Evolutionary conservation across 208 protist species (phyloP).

Genomic region (Trypanosoma lewisi): DNA sequence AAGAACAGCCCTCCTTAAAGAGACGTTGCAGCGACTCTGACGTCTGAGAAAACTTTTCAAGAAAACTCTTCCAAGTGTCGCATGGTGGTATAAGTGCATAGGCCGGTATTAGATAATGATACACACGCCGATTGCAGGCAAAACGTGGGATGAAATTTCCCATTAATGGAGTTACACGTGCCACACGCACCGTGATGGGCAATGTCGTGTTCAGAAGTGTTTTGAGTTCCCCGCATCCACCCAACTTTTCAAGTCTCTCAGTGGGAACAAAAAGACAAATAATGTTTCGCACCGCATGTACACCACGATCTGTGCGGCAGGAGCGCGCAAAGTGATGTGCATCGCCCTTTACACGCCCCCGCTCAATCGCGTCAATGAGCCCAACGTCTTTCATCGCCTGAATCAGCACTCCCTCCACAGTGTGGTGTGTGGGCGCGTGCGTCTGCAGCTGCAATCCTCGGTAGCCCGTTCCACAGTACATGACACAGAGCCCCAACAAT

Average conservation of each 20-base stretch:
- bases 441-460: slow-evolving; percentile 82
- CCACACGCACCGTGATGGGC: slow-evolving; percentile 46
- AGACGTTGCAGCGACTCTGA: background rate
- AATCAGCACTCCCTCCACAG: slow-evolving; percentile 77
- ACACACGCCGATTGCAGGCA: slow-evolving; percentile 75
- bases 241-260: slow-evolving; percentile 28
- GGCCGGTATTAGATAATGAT: slow-evolving; percentile 76
- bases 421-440: slow-evolving; percentile 73
- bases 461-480: slow-evolving; percentile 66
- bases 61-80: slow-evolving; percentile 52
- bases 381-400: slow-evolving; percentile 65
- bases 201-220: slow-evolving; percentile 42
- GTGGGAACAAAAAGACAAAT: slow-evolving; percentile 62
- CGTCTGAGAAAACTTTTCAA: slow-evolving; percentile 8
- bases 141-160: slow-evolving; percentile 73
- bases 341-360: slow-evolving; percentile 38
- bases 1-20: background rate
- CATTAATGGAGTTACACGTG: slow-evolving; percentile 45
- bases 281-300: slow-evolving; percentile 82
- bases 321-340: slow-evolving; percentile 63
- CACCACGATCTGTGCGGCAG: slow-evolving; percentile 83
- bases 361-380: slow-evolving; percentile 40
- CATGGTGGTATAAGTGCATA: slow-evolving; percentile 71
- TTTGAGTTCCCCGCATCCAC: slow-evolving; percentile 28
- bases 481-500: slow-evolving; percentile 62